Percentiles rank a stretch among this genome's conserved stretches.
phyloP scores from a whole-genome alignment of 2,329 filamentous ascomycete genomes.

The Paramyrothecium roridum region DNA sequence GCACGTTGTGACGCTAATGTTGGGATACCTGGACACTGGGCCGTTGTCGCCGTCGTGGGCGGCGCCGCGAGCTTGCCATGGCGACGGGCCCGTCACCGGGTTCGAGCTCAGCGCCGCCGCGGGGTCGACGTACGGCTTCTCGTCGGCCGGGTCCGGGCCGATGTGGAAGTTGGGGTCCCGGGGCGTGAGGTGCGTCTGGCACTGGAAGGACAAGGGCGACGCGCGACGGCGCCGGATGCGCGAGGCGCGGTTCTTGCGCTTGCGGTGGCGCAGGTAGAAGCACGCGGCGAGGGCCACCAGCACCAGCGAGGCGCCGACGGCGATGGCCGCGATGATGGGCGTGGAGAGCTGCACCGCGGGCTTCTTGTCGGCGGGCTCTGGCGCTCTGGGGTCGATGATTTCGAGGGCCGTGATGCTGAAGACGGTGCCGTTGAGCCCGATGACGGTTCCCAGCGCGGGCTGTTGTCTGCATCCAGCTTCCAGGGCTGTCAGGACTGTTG shows the following conservation, averaged over 20 bases:
- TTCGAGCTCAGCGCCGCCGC: slow-evolving; percentile 10
- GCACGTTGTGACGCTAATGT: slow-evolving; percentile 11
- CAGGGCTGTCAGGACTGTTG: slow-evolving; percentile 45
- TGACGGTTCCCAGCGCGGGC: slow-evolving; percentile 29
- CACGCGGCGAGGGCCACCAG: slow-evolving; percentile 34
- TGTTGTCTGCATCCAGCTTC: slow-evolving; percentile 48
- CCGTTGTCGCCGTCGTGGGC: slow-evolving; percentile 6
- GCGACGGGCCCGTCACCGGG: slow-evolving; percentile 1
- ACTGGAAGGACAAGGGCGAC: slow-evolving; percentile 49
- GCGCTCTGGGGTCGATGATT: slow-evolving; percentile 27
- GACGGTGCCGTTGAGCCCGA: slow-evolving; percentile 42
- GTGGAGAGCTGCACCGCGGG: slow-evolving; percentile 25
- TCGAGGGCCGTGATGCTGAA: slow-evolving; percentile 32
- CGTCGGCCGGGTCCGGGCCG: slow-evolving; percentile 9
- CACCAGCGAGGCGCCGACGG: slow-evolving; percentile 32
- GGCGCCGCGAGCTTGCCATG: slow-evolving; percentile 4
- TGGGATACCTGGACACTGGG: not conserved
- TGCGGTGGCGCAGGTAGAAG: slow-evolving; percentile 43
- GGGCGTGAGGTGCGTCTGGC: slow-evolving; percentile 36
- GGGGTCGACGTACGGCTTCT: slow-evolving; percentile 12
- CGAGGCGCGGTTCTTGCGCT: slow-evolving; percentile 31
- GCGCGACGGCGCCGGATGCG: slow-evolving; percentile 6
- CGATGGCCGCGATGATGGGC: slow-evolving; percentile 41
- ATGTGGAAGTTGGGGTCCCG: slow-evolving; percentile 14
- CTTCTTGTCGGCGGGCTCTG: slow-evolving; percentile 6